Conservation (phyloP, 2,329 filamentous ascomycete genomes). For the Xylaria sp. region DNA sequence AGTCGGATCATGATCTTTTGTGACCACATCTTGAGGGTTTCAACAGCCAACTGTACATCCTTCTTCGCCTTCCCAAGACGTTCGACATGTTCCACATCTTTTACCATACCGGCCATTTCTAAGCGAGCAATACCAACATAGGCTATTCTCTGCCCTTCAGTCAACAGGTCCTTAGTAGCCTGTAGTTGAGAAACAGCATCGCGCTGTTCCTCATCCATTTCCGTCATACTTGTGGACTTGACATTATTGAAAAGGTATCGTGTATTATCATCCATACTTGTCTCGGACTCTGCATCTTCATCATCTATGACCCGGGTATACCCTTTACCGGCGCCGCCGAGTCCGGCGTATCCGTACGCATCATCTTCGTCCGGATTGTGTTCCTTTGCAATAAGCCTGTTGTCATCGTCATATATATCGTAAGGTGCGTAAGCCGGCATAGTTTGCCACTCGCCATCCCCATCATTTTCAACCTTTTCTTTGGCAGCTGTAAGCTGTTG, state of each 20-base stretch:
- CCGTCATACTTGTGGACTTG: slow-evolving; percentile 66
- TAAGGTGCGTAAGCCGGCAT: slow-evolving; percentile 95
- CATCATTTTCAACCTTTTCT: slow-evolving; percentile 63
- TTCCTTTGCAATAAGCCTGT: slow-evolving; percentile 85
- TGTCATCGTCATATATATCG: slow-evolving; percentile 95
- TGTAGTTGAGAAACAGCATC: slow-evolving; percentile 92
- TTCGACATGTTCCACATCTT: slow-evolving; percentile 71
- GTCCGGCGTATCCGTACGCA: slow-evolving; percentile 74
- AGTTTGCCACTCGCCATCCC: slow-evolving; percentile 84
- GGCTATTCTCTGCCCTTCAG: slow-evolving; percentile 93
- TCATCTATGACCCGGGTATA: slow-evolving; percentile 96
- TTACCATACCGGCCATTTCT: slow-evolving; percentile 80
- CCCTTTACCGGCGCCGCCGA: slow-evolving; percentile 91
- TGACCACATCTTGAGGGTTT: slow-evolving; percentile 92
- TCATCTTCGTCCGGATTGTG: slow-evolving; percentile 75
- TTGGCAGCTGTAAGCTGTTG: slow-evolving; percentile 74
- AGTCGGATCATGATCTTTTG: slow-evolving; percentile 98
- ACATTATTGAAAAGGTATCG: slow-evolving; percentile 88
- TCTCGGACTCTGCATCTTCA: slow-evolving; percentile 92
- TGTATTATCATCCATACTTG: slow-evolving; percentile 97
- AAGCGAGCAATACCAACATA: slow-evolving; percentile 92
- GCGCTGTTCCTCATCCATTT: slow-evolving; percentile 82
- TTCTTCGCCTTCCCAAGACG: slow-evolving; percentile 75
- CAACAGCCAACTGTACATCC: slow-evolving; percentile 72
- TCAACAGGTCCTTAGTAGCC: slow-evolving; percentile 93